Base-by-base conservation (phyloP, 2,329 filamentous ascomycete genomes). In the Sporothrix humicola region DNA sequence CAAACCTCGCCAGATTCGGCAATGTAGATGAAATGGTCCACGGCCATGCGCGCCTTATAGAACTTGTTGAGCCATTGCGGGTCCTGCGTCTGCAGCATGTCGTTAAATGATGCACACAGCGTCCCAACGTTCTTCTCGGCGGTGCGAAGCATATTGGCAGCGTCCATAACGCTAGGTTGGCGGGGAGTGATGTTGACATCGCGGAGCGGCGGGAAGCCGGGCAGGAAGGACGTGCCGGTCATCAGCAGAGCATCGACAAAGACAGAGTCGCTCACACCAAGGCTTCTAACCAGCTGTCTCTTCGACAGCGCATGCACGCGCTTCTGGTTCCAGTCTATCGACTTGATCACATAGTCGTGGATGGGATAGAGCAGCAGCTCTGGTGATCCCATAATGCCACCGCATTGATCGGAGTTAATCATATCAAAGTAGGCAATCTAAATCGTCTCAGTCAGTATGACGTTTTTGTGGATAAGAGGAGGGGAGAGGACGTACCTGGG, bases 1-100 rank as follows among this genome's bases (percentile, higher is more conserved):
- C 89, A 88, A 69, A 97, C 88, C 78, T 92, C 90, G 56, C 96
- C 96, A n/a, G 89, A 89, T 72, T 89, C 87, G 48, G 91, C 89
- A 76, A 97, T 90, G 78, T 95, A 90, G 56, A 97, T 91, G 81
- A 95, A 95, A 81, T 98, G 95, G 79, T 94, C 92, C 69, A 98
- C 89, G 0, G 91, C 91, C 87, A 97, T 91, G 75, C 91, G 91
- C 26, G 94, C 94, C 81, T 93, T 95, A 79, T 92, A 92, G 81
- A 94, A 99, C 79, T 92, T 93, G 80, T 95, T 92, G 46, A 93
- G 85, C 86, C 97, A 99, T 70, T 92, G 88, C 17, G 91, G 85
- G 58, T 93, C 90, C 77, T 90, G 88, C 69, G 89, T 85, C 77
- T 92, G 88, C 12, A 94, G 85, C 69, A 97, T 91, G 73, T 98